Conservation (phyloP, 495 filamentous ascomycete species). For the Neurospora pannonica region DNA sequence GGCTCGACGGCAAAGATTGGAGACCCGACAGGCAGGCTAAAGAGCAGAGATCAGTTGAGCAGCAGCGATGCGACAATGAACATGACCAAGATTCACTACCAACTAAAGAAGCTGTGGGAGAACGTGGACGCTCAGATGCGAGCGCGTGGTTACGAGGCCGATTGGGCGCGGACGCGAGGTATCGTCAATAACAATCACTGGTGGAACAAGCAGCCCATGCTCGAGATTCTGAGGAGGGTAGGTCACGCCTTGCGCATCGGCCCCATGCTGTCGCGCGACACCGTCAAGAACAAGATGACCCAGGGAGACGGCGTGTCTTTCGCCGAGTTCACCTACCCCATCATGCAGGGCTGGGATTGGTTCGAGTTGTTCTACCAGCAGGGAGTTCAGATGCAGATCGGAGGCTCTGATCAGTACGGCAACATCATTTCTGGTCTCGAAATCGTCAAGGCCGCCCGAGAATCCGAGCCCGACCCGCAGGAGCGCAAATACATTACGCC, state of each 20-base stretch:
- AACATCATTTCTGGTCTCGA: conserved; percentile 93
- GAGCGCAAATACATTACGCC: conserved; percentile 7
- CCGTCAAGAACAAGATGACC: conserved; percentile 72
- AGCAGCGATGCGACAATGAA: conserved; percentile 52
- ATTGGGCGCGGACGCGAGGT: conserved; percentile 53
- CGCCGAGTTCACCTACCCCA: conserved; percentile 84
- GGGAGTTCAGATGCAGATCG: conserved; percentile 72
- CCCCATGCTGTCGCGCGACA: conserved; percentile 81
- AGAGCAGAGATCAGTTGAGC: conserved; percentile 51
- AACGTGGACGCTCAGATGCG: conserved; percentile 56
- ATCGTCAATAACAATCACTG: conserved; percentile 73
- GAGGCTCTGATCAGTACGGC: conserved; percentile 91
- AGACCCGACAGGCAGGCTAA: conserved; percentile 72
- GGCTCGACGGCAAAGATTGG: conserved; percentile 80
- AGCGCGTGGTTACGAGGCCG: conserved; percentile 49
- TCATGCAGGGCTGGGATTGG: conserved; percentile 97
- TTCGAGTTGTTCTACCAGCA: conserved; percentile 61
- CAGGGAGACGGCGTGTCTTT: conserved; percentile 86
- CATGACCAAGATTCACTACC: conserved; percentile 66
- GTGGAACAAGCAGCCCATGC: conserved; percentile 58
- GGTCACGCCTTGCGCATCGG: conserved; percentile 67
- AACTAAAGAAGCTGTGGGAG: conserved; percentile 67
- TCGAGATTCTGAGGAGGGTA: conserved; percentile 63
- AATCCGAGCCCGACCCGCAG: conserved; percentile 36
- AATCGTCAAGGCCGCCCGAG: conserved; percentile 60